Conservation (phyloP, 768 basidiomycete species). For the Panaeolus papilionaceus region DNA sequence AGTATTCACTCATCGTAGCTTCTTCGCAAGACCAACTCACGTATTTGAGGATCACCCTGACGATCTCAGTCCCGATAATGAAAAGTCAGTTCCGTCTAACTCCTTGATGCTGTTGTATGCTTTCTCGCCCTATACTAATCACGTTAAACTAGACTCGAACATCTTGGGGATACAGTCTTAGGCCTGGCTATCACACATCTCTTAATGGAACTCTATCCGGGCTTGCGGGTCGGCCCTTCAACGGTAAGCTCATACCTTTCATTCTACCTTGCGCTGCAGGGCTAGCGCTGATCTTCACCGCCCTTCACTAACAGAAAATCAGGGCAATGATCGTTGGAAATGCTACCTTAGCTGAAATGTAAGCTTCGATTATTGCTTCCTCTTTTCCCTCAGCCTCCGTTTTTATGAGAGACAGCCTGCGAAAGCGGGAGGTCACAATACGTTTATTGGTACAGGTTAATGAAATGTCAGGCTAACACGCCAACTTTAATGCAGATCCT, state of each 20-base stretch:
- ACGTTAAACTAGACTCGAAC: conserved; percentile 61
- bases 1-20: conserved; percentile 81
- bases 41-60: conserved; percentile 76
- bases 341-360: conserved; percentile 75
- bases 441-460: not conserved
- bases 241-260: conserved; percentile 54
- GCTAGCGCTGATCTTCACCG: conserved; percentile 18
- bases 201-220: conserved; percentile 67
- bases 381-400: conserved; percentile 17
- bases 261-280: not conserved
- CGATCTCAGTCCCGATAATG: conserved; percentile 83
- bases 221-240: conserved; percentile 77
- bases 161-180: conserved; percentile 79
- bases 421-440: not conserved
- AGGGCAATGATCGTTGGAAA: conserved; percentile 79
- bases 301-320: conserved; percentile 63
- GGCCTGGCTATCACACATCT: conserved; percentile 70
- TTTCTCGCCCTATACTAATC: conserved; percentile 4
- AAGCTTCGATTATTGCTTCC: conserved; percentile 23
- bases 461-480: conserved; percentile 14
- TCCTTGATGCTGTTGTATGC: conserved; percentile 6
- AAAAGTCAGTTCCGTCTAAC: conserved; percentile 56
- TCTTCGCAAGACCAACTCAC: conserved; percentile 70
- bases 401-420: conserved; percentile 4
- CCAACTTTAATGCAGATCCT: conserved; percentile 49